These are phyloP conservation scores for Mycena vitilis DNA, from an alignment of 768 basidiomycete genomes.

Conservation along the genomic window DNA sequence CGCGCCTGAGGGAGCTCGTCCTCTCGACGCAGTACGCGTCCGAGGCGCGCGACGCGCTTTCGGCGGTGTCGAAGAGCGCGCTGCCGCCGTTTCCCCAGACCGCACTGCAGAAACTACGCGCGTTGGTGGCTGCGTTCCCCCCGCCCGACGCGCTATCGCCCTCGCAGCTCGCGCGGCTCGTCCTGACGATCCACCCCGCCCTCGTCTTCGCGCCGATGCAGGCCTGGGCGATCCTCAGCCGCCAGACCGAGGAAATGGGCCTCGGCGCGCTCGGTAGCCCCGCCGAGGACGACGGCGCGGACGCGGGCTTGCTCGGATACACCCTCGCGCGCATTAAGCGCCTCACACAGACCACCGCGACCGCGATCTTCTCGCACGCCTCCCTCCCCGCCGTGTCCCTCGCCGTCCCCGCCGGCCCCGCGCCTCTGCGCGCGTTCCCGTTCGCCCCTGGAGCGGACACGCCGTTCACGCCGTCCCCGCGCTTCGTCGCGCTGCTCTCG, in stretches of 20 bases:
- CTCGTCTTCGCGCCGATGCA: constrained; percentile 67
- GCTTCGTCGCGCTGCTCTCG: constrained; percentile 70
- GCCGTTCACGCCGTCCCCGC: constrained; percentile 58
- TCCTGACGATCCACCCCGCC: constrained; percentile 70
- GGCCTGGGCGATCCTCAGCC: constrained; percentile 71
- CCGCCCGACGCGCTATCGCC: constrained; percentile 55
- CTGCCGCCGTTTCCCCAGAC: constrained; percentile 77
- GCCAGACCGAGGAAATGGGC: constrained; percentile 65
- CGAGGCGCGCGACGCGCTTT: constrained; percentile 66
- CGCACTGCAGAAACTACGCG: constrained; percentile 61
- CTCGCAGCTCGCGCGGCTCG: constrained; percentile 62
- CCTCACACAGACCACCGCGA: constrained; percentile 51
- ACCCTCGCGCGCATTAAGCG: constrained; percentile 54
- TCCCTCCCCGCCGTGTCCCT: constrained; percentile 45
- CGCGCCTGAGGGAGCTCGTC: constrained; percentile 63
- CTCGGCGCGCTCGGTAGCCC: constrained; percentile 67
- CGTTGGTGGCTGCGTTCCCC: constrained; percentile 61
- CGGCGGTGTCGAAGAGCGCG: constrained; percentile 62
- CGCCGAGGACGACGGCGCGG: constrained; percentile 50
- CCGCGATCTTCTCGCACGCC: constrained; percentile 55
- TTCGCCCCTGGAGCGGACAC: constrained; percentile 41
- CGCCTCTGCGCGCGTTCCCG: constrained; percentile 58
- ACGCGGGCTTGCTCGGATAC: constrained; percentile 69
- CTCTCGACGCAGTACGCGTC: constrained; percentile 72
- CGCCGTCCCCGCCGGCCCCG: constrained; percentile 63